Base-by-base conservation (phyloP, 768 basidiomycete species). In the Termitomyces bulborhizus region DNA sequence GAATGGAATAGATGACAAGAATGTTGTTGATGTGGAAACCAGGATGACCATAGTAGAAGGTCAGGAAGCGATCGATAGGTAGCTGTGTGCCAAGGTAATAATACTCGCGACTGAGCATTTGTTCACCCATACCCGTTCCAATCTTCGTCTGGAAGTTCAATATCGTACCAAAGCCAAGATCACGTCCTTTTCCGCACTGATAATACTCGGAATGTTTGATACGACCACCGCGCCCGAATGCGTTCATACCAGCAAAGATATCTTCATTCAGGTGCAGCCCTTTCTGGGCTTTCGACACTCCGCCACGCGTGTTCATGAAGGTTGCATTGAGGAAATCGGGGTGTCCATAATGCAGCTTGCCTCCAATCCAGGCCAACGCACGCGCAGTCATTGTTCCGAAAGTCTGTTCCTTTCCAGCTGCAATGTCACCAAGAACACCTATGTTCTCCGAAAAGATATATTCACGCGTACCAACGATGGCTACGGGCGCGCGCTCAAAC, bases 391-490 rank as follows among this genome's bases (percentile, higher is more conserved):
- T 86, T 9, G 97, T 99, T 73, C 97, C 97, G 72, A 99, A 99
- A 45, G 97, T 99, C 73, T 99, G 97, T 74, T 99, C 97, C 78
- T 99, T 98, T 48, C 97, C 97, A 56, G 97, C 97, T 46, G 97
- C 97, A 60, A 99, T 93, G 69, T 99, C 97, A 71, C 97, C 97
- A 57, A 99, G 80, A 36, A 99, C 92, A 77, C 97, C 97, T 63
- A 98, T 98, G 69, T 98, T 98, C 77, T 98, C 97, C 51, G 97
- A 98, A 77, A 99, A 99, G 67, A 99, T 98, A 74, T 99, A 99
- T 74, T 99, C 97, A 69, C 97, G 86, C 5, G 97, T 97, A 65
- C 97, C 97, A 59, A 99, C 83, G 68, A 99, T 99, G 31, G 97
- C 97, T 55, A 99, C 93, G 18, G 96, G 97, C 26, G 88, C 75